Percentiles rank a stretch among this genome's conserved stretches.
These are phyloP conservation scores for Nannochloris sp. DNA, from an alignment of 139 green algal genomes.

Conservation along the genomic window DNA sequence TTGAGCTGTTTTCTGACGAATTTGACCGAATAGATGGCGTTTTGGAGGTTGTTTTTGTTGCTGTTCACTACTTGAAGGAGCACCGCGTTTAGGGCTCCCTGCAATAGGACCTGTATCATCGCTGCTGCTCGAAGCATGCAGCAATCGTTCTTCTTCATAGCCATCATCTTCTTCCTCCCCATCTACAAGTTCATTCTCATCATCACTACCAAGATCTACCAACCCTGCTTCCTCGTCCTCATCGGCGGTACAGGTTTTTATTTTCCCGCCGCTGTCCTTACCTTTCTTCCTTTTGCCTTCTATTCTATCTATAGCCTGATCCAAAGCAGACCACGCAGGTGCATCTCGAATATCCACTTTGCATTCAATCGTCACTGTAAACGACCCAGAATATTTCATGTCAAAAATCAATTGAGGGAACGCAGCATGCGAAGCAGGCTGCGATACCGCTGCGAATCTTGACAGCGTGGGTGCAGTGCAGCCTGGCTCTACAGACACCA, in stretches of 20 bases:
- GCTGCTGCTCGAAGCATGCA: too few species aligned
- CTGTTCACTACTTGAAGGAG: background rate
- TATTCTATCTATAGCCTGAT: conserved; percentile 25
- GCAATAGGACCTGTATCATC: too few species aligned
- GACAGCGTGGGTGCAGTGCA: conserved; percentile 25
- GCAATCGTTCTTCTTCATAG: background rate
- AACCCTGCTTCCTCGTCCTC: background rate
- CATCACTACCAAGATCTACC: background rate
- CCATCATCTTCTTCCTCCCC: too few species aligned
- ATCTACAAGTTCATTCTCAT: background rate
- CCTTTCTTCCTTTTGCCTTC: background rate
- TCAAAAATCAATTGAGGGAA: conserved; percentile 48
- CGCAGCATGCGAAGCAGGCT: conserved; percentile 15
- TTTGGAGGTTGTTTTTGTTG: too few species aligned
- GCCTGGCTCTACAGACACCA: conserved; percentile 35
- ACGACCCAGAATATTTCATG: conserved; percentile 32
- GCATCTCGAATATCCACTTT: conserved; percentile 43
- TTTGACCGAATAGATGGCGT: background rate
- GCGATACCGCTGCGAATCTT: conserved; percentile 29
- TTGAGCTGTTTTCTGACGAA: conserved; percentile 7
- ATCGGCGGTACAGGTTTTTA: background rate
- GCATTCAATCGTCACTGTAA: conserved; percentile 32
- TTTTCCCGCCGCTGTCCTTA: background rate
- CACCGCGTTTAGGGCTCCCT: too few species aligned
- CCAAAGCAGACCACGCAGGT: conserved; percentile 31